These are phyloP conservation scores for Debaryomyces psychrophilus DNA, from an alignment of 1,139 yeast species.

Conservation along the genomic window DNA sequence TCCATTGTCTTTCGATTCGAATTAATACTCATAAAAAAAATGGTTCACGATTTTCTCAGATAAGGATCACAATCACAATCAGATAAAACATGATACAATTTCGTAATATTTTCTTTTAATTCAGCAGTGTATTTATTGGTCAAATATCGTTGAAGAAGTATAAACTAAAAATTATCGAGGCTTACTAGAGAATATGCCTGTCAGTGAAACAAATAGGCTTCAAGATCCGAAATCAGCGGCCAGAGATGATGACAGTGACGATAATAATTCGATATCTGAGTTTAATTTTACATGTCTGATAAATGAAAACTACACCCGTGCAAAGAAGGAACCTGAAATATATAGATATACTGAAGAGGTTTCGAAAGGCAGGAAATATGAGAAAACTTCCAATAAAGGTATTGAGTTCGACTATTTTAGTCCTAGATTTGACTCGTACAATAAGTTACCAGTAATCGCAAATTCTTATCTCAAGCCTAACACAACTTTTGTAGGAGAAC, in stretches of 20 bases:
- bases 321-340: not conserved
- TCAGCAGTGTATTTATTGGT: not conserved
- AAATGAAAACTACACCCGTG: slow-evolving; percentile 1
- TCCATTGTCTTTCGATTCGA: slow-evolving; percentile 15
- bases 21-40: slow-evolving; percentile 2
- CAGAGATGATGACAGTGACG: slow-evolving; percentile 2
- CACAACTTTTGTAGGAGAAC: slow-evolving; percentile 67
- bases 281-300: slow-evolving; percentile 7
- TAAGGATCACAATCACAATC: slow-evolving; percentile 11
- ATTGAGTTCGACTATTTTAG: slow-evolving; percentile 11
- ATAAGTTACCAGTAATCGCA: slow-evolving; percentile 22
- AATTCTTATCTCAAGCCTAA: slow-evolving; percentile 61
- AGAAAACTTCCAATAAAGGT: not conserved
- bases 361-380: not conserved
- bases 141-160: not conserved
- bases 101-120: not conserved
- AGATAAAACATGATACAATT: not conserved
- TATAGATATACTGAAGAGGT: not conserved
- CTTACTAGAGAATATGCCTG: slow-evolving; percentile 14
- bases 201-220: slow-evolving; percentile 14
- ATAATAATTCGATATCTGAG: slow-evolving; percentile 5
- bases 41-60: slow-evolving; percentile 9
- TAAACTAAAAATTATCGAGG: not conserved
- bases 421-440: slow-evolving; percentile 10
- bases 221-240: not conserved